phyloP scores from a whole-genome alignment of 495 filamentous ascomycete genomes.

The Penicillium atrosanguineum region DNA sequence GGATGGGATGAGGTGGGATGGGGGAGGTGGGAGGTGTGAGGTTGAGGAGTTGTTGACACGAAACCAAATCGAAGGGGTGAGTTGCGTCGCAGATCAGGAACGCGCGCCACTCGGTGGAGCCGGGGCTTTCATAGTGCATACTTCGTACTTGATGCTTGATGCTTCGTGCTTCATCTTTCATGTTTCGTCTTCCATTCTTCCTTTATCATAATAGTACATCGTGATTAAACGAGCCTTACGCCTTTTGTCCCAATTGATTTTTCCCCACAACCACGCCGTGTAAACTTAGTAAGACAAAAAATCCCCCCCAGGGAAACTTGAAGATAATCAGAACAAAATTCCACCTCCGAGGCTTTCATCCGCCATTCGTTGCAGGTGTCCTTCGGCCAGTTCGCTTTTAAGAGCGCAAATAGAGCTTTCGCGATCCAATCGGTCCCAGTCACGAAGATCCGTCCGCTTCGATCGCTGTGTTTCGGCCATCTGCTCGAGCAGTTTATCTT shows the following conservation, averaged over 20 bases:
- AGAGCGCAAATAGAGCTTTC: conserved; percentile 58
- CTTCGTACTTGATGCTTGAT: neutral
- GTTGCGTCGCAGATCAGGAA: conserved; percentile 25
- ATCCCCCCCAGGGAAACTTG: neutral
- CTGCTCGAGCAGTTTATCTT: conserved; percentile 51
- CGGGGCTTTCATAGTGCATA: neutral
- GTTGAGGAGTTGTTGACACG: conserved; percentile 30
- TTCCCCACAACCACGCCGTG: neutral
- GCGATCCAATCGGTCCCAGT: conserved; percentile 59
- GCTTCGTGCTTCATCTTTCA: neutral
- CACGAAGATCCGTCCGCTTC: conserved; percentile 50
- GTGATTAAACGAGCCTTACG: neutral
- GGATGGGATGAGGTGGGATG: neutral
- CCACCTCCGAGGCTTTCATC: conserved; percentile 50
- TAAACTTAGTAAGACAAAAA: neutral
- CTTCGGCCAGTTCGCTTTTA: conserved; percentile 60
- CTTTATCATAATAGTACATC: no score
- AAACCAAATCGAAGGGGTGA: conserved; percentile 24
- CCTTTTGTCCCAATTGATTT: neutral
- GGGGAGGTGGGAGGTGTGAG: neutral
- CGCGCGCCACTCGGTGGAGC: conserved; percentile 8
- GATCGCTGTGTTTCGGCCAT: conserved; percentile 54
- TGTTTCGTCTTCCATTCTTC: neutral
- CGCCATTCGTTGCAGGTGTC: conserved; percentile 55
- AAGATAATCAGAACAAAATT: conserved; percentile 36